Base-by-base conservation (phyloP, 1,139 yeast species). In the Diutina catenulata region DNA sequence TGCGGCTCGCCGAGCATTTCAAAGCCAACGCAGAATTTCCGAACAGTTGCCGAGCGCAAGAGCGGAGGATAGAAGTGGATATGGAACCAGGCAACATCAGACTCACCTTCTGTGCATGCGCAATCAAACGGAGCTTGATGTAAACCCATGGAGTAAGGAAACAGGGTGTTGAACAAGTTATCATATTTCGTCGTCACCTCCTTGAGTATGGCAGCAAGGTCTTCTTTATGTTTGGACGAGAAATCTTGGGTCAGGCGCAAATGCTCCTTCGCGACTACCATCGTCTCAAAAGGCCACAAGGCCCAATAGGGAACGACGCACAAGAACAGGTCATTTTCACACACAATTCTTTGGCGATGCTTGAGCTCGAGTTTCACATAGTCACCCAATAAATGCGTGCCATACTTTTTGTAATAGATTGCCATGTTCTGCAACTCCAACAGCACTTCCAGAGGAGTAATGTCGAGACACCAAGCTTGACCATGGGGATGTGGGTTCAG, bases 251-350 rank as follows among this genome's bases (percentile, higher is more conserved):
- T 52, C 20, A 78, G 72, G 26, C 68, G 58, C 41, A 77, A 59
- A 43, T 76, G 79, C 27, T 61, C 58, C 48, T 74, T 74, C 19
- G 84, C 53, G 8, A 80, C 58, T 29, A 80, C 61, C 56, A 80
- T 59, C 5, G 83, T 75, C 56, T 80, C 87, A 53, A 78, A 80
- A 6, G 91, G 91, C 88, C 91, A 80, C 37, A 76, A 66, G 3
- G 88, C 91, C 91, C 91, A 80, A 56, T 75, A 80, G 37, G 91
- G 88, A 11, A 80, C 86, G 13, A 80, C 76, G n/a, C 72, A 82
- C 28, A 80, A 50, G 46, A 80, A 80, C 2, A 76, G 63, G 44
- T 73, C 82, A 50, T 80, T 80, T 42, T 70, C 66, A 23, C 68
- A 62, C 8, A 80, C 78, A 33, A 77, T 49, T 43, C 91, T 68